Percentiles rank a stretch among this genome's conserved stretches.
These are phyloP conservation scores for Lotmaria passim DNA, from an alignment of 208 protist species.

Conservation along the genomic window DNA sequence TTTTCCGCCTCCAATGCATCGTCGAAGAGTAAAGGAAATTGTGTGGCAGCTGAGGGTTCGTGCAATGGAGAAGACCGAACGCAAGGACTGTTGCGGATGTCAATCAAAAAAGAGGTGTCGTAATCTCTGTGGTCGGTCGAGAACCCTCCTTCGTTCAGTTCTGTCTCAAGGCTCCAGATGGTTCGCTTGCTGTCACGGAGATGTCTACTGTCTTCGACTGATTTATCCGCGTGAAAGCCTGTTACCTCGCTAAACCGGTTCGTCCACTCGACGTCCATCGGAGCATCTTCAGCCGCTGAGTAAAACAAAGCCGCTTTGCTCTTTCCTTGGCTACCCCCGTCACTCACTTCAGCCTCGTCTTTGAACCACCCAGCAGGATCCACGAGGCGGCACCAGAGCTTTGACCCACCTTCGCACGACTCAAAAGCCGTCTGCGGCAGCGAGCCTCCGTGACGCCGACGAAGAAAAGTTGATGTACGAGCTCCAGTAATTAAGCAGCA, in stretches of 20 bases:
- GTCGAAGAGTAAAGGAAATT: slow-evolving; percentile 1
- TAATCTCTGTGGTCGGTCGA: slow-evolving; percentile 23
- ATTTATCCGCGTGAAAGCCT: slow-evolving; percentile 14
- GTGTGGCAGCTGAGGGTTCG: neutral
- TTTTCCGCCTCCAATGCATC: slow-evolving; percentile 26
- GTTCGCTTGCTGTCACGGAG: neutral
- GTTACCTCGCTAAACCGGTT: slow-evolving; percentile 26
- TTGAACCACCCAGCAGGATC: slow-evolving; percentile 7
- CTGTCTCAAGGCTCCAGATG: slow-evolving; percentile 27
- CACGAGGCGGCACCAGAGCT: slow-evolving; percentile 35
- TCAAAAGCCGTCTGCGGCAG: slow-evolving; percentile 34
- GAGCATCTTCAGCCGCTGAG: neutral
- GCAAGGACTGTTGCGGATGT: slow-evolving; percentile 34
- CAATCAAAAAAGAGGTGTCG: slow-evolving; percentile 47
- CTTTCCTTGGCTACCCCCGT: neutral
- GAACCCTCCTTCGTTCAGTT: slow-evolving; percentile 36
- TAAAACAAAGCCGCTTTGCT: slow-evolving; percentile 13
- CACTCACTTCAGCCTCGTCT: neutral
- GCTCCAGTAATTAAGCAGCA: slow-evolving; percentile 47
- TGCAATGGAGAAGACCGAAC: neutral
- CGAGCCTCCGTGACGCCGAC: slow-evolving; percentile 26
- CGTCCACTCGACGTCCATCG: slow-evolving; percentile 26
- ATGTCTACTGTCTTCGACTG: neutral
- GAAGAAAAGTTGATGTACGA: slow-evolving; percentile 30
- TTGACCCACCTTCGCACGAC: slow-evolving; percentile 39